phyloP scores from a whole-genome alignment of 2,329 filamentous ascomycete species.

The Endocalyx cinctus region DNA sequence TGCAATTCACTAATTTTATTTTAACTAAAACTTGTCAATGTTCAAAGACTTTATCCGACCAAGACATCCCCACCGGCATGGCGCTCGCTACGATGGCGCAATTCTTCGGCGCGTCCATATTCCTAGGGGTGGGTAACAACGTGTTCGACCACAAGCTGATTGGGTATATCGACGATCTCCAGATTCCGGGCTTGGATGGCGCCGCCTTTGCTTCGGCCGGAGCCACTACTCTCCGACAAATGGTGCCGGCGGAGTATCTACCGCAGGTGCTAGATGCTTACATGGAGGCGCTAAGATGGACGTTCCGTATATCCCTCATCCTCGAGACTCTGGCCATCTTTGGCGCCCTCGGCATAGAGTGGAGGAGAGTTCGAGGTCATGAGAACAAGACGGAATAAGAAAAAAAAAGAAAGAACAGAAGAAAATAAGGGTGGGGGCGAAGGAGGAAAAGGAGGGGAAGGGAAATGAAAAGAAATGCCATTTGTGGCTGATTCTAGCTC shows the following conservation, averaged over 20 bases:
- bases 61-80: conserved; percentile 37
- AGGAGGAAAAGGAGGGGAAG: no score
- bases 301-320: conserved; percentile 57
- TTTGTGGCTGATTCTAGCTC: no score
- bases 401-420: no score
- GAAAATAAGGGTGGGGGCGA: no score
- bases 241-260: conserved; percentile 18
- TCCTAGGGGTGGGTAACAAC: conserved; percentile 41
- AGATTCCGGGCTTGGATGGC: conserved; percentile 26
- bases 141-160: conserved; percentile 38
- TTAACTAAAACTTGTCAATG: no score
- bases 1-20: no score
- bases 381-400: no score
- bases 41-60: no score
- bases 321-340: conserved; percentile 49
- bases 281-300: conserved; percentile 53
- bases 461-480: no score
- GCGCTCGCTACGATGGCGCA: conserved; percentile 42
- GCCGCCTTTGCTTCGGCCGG: conserved; percentile 23
- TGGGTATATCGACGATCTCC: conserved; percentile 23
- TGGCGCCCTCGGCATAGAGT: conserved; percentile 54
- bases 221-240: conserved; percentile 21
- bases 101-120: conserved; percentile 41
- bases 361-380: conserved; percentile 49
- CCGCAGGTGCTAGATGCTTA: conserved; percentile 42